Evolutionary conservation across 768 basidiomycete genomes (phyloP).

Genomic region (Leccinum fibrillosum): DNA sequence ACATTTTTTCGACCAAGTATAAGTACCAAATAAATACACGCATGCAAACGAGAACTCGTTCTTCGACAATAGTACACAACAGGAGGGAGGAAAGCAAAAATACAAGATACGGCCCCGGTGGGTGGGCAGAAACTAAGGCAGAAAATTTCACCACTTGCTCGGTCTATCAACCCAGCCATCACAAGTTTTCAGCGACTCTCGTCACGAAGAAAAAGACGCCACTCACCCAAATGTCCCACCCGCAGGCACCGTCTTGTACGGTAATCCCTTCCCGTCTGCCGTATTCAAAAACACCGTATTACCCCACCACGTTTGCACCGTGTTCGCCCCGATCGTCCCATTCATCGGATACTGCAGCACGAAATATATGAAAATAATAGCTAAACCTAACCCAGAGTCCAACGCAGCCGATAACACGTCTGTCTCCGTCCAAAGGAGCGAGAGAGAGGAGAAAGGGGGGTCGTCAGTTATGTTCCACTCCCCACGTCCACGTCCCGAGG

Average conservation of each 20-base stretch:
- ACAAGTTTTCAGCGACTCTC: slow-evolving; percentile 1
- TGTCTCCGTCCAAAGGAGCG: slow-evolving; percentile 8
- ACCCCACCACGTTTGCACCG: slow-evolving; percentile 68
- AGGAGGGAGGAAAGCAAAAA: slow-evolving; percentile 44
- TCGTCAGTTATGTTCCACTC: slow-evolving; percentile 13
- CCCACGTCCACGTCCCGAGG: not conserved
- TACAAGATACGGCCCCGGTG: not conserved
- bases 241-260: slow-evolving; percentile 9
- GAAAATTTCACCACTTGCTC: slow-evolving; percentile 5
- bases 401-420: slow-evolving; percentile 70
- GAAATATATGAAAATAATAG: slow-evolving; percentile 56
- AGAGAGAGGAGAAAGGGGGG: not conserved
- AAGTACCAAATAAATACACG: not conserved
- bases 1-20: not conserved
- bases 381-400: slow-evolving; percentile 63
- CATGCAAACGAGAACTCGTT: not conserved
- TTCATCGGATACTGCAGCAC: slow-evolving; percentile 59
- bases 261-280: slow-evolving; percentile 15
- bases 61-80: slow-evolving; percentile 36
- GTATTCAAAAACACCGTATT: slow-evolving; percentile 41
- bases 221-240: slow-evolving; percentile 30
- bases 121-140: not conserved
- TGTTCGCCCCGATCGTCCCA: slow-evolving; percentile 54
- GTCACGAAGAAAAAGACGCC: not conserved
- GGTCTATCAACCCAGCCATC: slow-evolving; percentile 3